Evolutionary conservation across 2,329 filamentous ascomycete species (phyloP), one percentile per base, ranked within the genome.

Genomic region (Onygena corvina): DNA sequence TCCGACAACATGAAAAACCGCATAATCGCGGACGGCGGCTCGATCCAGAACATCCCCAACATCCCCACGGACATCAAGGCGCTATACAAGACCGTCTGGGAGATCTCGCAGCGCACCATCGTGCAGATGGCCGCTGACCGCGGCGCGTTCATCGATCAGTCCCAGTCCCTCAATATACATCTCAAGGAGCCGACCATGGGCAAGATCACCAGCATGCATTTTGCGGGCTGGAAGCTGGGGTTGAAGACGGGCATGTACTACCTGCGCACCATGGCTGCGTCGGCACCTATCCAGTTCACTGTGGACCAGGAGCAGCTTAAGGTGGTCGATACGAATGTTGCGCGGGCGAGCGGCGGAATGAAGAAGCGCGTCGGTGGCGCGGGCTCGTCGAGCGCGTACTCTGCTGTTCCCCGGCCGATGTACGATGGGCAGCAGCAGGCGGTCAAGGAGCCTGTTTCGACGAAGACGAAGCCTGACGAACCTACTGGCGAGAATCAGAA

Each of bases 181-280:
- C 88, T 98, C 83, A 94, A 93, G 70, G 90, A 96, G 63, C 92
- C 92, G 35, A 94, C 89, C 47, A 96, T 98, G 90, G 92, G 92
- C 72, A 98, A 98, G 79, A 94, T 98, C 68, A 98, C 92, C 52
- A 92, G 84, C 68, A 98, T 98, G 92, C 92, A 98, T 75, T 98
- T 98, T 65, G 80, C 92, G 45, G 92, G 92, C 60, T 98, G 92
- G 92, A 98, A 96, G 77, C 82, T 96, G 57, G 92, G 92, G 63
- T 80, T 98, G 59, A 98, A 98, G 84, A 98, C 92, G 30, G 92
- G 92, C 74, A 96, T 98, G 92, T 98, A 98, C 81, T 98, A 98
- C 72, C 82, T 98, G 60, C 87, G 92, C 61, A 98, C 92, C 44
- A 92, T 94, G 81, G 92, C 92, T 55, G 92, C 92, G 30, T 89